Evolutionary conservation across 2,329 filamentous ascomycete species (phyloP).

Genomic region (Cladobotryum mycophilum): DNA sequence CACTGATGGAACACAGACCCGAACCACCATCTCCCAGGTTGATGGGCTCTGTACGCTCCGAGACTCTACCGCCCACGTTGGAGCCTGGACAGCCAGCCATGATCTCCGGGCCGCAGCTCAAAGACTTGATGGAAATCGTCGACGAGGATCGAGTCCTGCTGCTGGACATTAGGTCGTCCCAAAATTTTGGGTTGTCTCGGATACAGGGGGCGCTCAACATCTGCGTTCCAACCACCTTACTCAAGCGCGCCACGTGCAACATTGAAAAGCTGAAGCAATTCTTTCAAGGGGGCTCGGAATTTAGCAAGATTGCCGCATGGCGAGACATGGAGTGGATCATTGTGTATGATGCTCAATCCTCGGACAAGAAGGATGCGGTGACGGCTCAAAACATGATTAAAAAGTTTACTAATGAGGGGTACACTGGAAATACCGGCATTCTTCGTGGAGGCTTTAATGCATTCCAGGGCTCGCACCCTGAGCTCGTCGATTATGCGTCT

Average conservation of each 20-base stretch:
- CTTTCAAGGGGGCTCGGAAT: slow-evolving; percentile 66
- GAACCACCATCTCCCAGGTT: slow-evolving; percentile 31
- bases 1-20: slow-evolving; percentile 42
- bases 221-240: slow-evolving; percentile 87
- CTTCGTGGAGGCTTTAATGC: slow-evolving; percentile 75
- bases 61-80: slow-evolving; percentile 46
- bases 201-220: slow-evolving; percentile 81
- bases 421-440: slow-evolving; percentile 65
- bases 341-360: slow-evolving; percentile 77
- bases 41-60: slow-evolving; percentile 29
- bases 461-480: slow-evolving; percentile 62
- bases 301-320: slow-evolving; percentile 72
- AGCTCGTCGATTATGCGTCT: slow-evolving; percentile 51
- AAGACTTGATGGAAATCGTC: slow-evolving; percentile 45
- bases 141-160: slow-evolving; percentile 51
- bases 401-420: slow-evolving; percentile 85
- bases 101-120: slow-evolving; percentile 49
- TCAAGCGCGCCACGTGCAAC: slow-evolving; percentile 88
- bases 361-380: slow-evolving; percentile 71
- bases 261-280: slow-evolving; percentile 82
- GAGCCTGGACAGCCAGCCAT: slow-evolving; percentile 43
- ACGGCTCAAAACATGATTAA: slow-evolving; percentile 82
- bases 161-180: slow-evolving; percentile 80
- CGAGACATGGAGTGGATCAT: slow-evolving; percentile 67
- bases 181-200: slow-evolving; percentile 69